A percentile compares a stretch with the other conserved stretches of the same genome.
phyloP scores from a whole-genome alignment of 2,329 filamentous ascomycete species.

The Fusarium tanahbumbuense region DNA sequence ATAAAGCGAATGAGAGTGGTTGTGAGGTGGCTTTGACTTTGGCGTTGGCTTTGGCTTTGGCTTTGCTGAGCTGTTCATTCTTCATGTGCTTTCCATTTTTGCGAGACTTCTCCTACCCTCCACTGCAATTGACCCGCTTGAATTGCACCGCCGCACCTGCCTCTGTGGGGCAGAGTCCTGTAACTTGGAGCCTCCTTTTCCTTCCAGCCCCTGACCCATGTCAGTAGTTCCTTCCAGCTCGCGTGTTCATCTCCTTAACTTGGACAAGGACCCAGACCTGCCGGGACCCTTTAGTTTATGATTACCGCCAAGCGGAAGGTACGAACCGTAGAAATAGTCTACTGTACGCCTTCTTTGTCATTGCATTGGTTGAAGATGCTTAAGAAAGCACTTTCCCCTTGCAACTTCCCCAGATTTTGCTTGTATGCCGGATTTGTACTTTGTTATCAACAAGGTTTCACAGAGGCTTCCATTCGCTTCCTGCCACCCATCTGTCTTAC shows the following conservation, averaged over 20 bases:
- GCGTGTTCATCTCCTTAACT: constrained; percentile 25
- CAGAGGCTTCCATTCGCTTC: constrained; percentile 26
- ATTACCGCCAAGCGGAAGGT: constrained; percentile 5
- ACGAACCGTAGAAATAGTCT: constrained; percentile 1
- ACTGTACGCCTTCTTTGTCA: background rate
- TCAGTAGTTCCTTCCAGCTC: background rate
- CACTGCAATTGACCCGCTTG: constrained; percentile 18
- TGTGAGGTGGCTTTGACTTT: constrained; percentile 13
- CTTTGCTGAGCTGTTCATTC: constrained; percentile 35
- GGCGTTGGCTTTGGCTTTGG: background rate
- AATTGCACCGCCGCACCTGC: constrained; percentile 24
- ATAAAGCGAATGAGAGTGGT: constrained; percentile 3
- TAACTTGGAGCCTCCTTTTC: constrained; percentile 33
- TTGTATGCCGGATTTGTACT: background rate
- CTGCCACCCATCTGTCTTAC: background rate
- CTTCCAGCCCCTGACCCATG: constrained; percentile 19
- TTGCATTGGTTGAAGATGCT: constrained; percentile 15
- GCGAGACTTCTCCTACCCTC: constrained; percentile 5
- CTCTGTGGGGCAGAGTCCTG: constrained; percentile 28
- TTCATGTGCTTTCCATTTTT: constrained; percentile 41
- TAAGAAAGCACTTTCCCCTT: background rate
- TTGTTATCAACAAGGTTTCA: constrained; percentile 19
- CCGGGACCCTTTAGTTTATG: background rate
- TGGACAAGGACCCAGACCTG: background rate
- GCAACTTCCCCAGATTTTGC: constrained; percentile 32